phyloP scores from a whole-genome alignment of 306 rosid species.

The Rosa chinensis region DNA sequence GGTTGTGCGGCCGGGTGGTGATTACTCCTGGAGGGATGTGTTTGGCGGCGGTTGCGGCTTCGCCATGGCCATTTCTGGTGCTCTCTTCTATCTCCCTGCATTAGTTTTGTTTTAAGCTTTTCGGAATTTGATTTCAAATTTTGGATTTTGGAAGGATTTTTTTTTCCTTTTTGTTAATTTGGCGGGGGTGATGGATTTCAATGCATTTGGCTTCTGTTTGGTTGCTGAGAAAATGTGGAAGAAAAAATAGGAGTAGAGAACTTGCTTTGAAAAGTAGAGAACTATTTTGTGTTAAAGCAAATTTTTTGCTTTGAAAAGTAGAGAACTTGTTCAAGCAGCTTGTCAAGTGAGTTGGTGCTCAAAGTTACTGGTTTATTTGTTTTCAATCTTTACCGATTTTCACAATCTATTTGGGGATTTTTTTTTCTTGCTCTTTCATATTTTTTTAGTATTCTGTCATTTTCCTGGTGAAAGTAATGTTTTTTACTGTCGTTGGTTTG shows the following conservation, averaged over 20 bases:
- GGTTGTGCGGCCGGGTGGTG: slow-evolving; percentile 44
- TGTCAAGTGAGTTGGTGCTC: background rate
- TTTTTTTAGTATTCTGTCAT: background rate
- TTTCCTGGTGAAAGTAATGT: background rate
- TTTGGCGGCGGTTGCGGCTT: slow-evolving; percentile 97
- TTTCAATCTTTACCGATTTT: background rate
- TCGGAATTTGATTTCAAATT: background rate
- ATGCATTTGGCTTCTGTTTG: slow-evolving; percentile 15
- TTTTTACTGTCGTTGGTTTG: background rate
- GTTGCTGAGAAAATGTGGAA: slow-evolving; percentile 25
- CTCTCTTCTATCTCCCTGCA: slow-evolving; percentile 15
- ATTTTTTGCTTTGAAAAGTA: background rate
- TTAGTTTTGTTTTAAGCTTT: background rate
- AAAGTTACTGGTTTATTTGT: background rate
- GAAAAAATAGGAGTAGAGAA: background rate
- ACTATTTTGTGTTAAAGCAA: too few relatives aligned
- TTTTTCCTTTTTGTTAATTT: background rate
- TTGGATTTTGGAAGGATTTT: background rate
- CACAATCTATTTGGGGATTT: background rate
- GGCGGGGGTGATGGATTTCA: background rate
- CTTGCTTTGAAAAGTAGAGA: background rate
- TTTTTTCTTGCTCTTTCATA: too few relatives aligned
- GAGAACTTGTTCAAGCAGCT: background rate
- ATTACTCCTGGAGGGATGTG: slow-evolving; percentile 60
- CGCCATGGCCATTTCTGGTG: slow-evolving; percentile 91